A percentile compares a stretch with the other conserved stretches of the same genome.
Evolutionary conservation across 2,329 filamentous ascomycete genomes (phyloP).

Genomic region (Xylaria sp.): DNA sequence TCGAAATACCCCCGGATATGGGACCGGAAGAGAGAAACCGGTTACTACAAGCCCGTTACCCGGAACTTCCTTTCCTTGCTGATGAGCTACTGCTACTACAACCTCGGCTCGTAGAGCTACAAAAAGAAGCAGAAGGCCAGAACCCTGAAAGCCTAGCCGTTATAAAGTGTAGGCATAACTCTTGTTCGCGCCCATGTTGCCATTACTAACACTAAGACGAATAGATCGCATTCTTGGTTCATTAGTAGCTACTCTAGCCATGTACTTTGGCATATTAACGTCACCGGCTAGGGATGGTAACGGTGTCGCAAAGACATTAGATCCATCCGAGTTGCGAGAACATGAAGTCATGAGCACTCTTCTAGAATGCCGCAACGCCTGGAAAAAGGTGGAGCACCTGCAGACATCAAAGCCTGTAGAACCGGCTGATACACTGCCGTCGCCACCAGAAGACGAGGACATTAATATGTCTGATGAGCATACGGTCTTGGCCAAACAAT

Average conservation of each 20-base stretch:
- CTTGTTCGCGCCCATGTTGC: not conserved
- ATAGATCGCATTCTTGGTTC: slow-evolving; percentile 78
- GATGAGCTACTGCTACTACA: slow-evolving; percentile 83
- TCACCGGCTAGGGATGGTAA: slow-evolving; percentile 74
- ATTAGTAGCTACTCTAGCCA: slow-evolving; percentile 86
- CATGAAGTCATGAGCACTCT: slow-evolving; percentile 92
- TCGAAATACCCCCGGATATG: slow-evolving; percentile 86
- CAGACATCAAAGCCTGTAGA: slow-evolving; percentile 56
- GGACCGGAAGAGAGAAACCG: slow-evolving; percentile 76
- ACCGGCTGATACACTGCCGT: slow-evolving; percentile 38
- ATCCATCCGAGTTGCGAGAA: slow-evolving; percentile 83
- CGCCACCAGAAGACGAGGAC: slow-evolving; percentile 48
- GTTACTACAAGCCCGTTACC: slow-evolving; percentile 83
- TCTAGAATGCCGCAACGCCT: slow-evolving; percentile 81
- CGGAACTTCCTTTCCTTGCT: slow-evolving; percentile 88
- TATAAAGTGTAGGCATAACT: slow-evolving; percentile 66
- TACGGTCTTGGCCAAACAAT: slow-evolving; percentile 40
- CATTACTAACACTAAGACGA: slow-evolving; percentile 9
- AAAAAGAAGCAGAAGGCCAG: slow-evolving; percentile 66
- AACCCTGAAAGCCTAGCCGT: slow-evolving; percentile 66
- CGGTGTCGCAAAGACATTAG: slow-evolving; percentile 68
- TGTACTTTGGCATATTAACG: slow-evolving; percentile 95
- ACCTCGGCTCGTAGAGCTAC: slow-evolving; percentile 69
- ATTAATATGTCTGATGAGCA: slow-evolving; percentile 52
- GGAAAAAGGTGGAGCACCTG: slow-evolving; percentile 79